Base-by-base conservation (phyloP, 805 yeast species). In the Myxozyma neotropica region DNA sequence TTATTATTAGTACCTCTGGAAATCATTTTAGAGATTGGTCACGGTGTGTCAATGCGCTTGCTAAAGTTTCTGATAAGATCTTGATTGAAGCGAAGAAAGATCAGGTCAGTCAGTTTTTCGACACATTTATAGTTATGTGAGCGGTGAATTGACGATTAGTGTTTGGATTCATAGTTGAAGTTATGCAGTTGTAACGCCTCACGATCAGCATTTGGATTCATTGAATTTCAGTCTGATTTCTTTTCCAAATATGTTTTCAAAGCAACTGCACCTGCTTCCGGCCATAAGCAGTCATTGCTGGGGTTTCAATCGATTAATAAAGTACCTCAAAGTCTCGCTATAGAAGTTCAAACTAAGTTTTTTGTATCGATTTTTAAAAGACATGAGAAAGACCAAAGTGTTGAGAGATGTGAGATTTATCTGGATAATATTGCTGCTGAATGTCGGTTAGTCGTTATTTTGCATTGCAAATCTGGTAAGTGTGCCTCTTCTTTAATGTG, bases 341-440 rank as follows among this genome's bases (percentile, higher is more conserved):
- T 61, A 23, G 55, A 59, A 35, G 44, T 62, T 7, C 58, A 59
- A 26, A 52, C 61, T 4, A 36, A 39, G 39, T 55, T 59, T 39
- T 59, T 62, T 31, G 59, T 53, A 23, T 36, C 64, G 12, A 56
- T 62, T 23, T 62, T 62, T 31, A 51, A 56, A 49, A 44, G 60
- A 13, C 61, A 62, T 48, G 66, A 62, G 42, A 59, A 59, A 27
- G 66, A 62, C 24, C 12, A 21, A 6, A 43, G 38, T 10, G 48
- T 62, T 10, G 63, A 60, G 29, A 43, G 36, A 36, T 55, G 61
- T 39, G 66, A 62, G 19, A 40, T 62, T 12, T 31, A 10, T 7
- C 52, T 62, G 12, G 66, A 62, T 27, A 52, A 57, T 13, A 23
- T 21, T n/a, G 43, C 4, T 13, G 42, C 39, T 13, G 64, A 58